Base-by-base conservation (phyloP, 805 yeast genomes). In the Candida loeiensis region DNA sequence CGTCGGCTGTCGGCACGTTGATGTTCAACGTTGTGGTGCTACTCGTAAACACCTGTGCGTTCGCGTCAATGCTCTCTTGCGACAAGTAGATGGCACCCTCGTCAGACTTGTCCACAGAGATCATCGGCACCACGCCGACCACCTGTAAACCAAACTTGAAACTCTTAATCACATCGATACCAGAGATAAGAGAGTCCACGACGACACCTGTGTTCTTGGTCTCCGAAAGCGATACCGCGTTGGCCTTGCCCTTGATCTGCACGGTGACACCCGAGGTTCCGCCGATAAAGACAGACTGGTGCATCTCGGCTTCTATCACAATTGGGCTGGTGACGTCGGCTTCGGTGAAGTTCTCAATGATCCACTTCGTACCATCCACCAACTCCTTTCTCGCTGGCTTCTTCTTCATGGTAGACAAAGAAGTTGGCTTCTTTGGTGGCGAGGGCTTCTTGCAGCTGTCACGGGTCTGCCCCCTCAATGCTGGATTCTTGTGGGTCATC, bases 401-500 rank as follows among this genome's bases (percentile, higher is more conserved):
- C 45, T 54, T 64, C 36, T 53, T 49, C 2, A 56, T 50, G 6
- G 46, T 41, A 4, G 78, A 71, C 46, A 88, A 67, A 27, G 76
- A 71, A 6, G 76, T 61, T 36, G 96, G 96, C 56, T 88, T 88
- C 72, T 82, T 85, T 44, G 96, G 95, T 32, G 86, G 87, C 19
- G 76, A 73, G 28, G 96, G 95, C 49, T 74, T 75, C 55, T 73
- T 72, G 66, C 54, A 1, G 69, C 59, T 2, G 76, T n/a, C n/a
- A n/a, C n/a, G 72, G 16, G 76, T 73, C 2, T 80, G 72, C 8
- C 69, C 74, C 54, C 96, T 83, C 51, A 90, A 70, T 34, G 71
- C 80, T 2, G 96, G 95, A 61, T 89, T 87, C 65, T 88, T 89
- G 64, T 88, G 96, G 16, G 96, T 88, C 89, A 86, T 87, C 64